These are phyloP conservation scores for Solanum appendiculatum DNA, from an alignment of 257 asterid genomes.

Conservation along the genomic window DNA sequence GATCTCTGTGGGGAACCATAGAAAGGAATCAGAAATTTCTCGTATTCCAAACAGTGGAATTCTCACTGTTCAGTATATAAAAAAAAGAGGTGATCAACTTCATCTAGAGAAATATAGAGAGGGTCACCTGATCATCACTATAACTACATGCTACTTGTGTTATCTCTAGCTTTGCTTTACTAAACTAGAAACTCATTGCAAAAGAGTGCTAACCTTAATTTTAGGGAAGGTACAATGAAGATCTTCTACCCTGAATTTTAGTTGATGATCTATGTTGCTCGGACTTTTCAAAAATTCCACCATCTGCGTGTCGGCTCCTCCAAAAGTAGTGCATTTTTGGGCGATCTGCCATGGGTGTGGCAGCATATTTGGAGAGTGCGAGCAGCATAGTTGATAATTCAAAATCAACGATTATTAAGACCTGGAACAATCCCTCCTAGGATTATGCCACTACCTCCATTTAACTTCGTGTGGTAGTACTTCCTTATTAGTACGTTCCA, in stretches of 20 bases:
- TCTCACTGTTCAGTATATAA: not conserved
- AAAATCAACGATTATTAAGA: not conserved
- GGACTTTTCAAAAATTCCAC: not conserved
- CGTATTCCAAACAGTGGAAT: not conserved
- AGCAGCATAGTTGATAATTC: not conserved
- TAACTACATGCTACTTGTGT: not conserved
- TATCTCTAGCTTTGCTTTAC: not conserved
- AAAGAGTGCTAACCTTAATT: not conserved
- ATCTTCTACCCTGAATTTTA: not conserved
- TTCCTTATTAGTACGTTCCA: not conserved
- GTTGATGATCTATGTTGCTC: not conserved
- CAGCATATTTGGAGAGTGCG: not conserved
- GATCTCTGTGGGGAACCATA: not conserved
- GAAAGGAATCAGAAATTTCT: not conserved
- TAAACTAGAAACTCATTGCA: not conserved
- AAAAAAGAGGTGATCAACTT: not conserved
- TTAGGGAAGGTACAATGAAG: not conserved
- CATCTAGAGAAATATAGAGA: not conserved
- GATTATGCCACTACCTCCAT: not conserved
- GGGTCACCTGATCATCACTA: not conserved
- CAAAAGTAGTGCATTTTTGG: not conserved
- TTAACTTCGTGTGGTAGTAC: not conserved
- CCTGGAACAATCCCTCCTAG: not conserved
- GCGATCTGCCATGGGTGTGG: not conserved
- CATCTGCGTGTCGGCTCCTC: not conserved